A percentile compares a stretch with the other conserved stretches of the same genome.
Conservation (phyloP, 345 rosid species). For the Rhizophora apiculata region DNA sequence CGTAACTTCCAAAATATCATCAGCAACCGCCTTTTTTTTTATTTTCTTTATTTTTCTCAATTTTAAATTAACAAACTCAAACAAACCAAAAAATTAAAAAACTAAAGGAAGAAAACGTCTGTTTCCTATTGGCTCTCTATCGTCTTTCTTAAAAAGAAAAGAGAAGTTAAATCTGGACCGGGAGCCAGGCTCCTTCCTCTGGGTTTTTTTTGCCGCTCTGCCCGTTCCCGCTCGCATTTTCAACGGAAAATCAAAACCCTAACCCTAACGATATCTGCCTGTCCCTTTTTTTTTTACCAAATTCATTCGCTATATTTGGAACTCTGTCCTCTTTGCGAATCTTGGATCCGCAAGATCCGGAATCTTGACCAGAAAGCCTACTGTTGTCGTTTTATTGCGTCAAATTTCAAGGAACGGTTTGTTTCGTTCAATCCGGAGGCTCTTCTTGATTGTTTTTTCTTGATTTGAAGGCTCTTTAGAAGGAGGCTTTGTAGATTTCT, state of each 20-base stretch:
- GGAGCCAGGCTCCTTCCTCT: slow-evolving; percentile 44
- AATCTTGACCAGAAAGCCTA: slow-evolving; percentile 8
- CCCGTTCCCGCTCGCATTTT: slow-evolving; percentile 40
- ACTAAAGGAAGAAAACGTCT: not conserved
- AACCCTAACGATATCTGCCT: slow-evolving; percentile 31
- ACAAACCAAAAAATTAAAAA: not conserved
- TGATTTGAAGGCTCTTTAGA: slow-evolving; percentile 9
- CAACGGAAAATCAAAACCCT: slow-evolving; percentile 37
- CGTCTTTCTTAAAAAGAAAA: slow-evolving; percentile 20
- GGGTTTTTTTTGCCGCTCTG: slow-evolving; percentile 27
- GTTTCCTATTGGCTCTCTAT: slow-evolving; percentile 10
- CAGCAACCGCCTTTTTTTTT: slow-evolving; percentile 16
- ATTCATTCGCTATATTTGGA: not conserved
- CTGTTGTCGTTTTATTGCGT: not conserved
- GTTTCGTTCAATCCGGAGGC: slow-evolving; percentile 15
- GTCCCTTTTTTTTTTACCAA: not conserved
- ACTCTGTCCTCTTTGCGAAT: slow-evolving; percentile 5
- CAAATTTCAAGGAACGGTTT: not conserved
- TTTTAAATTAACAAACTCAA: not conserved
- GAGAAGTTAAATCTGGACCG: slow-evolving; percentile 54
- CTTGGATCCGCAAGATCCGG: slow-evolving; percentile 40
- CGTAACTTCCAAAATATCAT: slow-evolving; percentile 41
- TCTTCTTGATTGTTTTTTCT: slow-evolving; percentile 17
- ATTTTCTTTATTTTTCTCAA: not conserved
- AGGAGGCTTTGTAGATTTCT: slow-evolving; percentile 7